These are phyloP conservation scores for Colletotrichum tamarilloi DNA, from an alignment of 2,329 filamentous ascomycete genomes.

Conservation along the genomic window DNA sequence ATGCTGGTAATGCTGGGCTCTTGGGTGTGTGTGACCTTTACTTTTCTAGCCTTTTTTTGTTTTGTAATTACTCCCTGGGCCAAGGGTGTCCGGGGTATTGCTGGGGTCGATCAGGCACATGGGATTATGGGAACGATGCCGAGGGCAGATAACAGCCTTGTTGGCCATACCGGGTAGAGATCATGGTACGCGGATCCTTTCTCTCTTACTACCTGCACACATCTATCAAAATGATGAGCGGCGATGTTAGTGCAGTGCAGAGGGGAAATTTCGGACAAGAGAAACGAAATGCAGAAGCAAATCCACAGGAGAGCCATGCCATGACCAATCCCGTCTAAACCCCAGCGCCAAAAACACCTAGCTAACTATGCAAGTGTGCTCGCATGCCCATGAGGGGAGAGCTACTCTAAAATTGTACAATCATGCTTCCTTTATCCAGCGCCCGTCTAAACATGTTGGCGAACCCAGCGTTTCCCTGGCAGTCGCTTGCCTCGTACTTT, in stretches of 20 bases:
- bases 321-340: not conserved
- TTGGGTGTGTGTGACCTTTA: not conserved
- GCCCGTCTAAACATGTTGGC: constrained; percentile 64
- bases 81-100: not conserved
- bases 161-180: not conserved
- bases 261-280: not conserved
- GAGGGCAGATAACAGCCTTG: not conserved
- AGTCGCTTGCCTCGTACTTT: constrained; percentile 65
- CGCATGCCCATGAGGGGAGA: no score
- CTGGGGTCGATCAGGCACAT: not conserved
- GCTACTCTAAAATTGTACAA: constrained; percentile 38
- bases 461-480: constrained; percentile 61
- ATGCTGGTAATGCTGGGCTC: not conserved
- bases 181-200: not conserved
- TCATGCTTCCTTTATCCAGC: constrained; percentile 50
- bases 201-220: not conserved
- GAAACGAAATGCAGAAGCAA: not conserved
- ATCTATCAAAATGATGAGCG: not conserved
- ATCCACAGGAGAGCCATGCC: not conserved
- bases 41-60: not conserved
- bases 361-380: not conserved
- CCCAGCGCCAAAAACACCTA: constrained; percentile 5
- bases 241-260: not conserved
- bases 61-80: not conserved
- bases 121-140: not conserved